Evolutionary conservation across 2,329 filamentous ascomycete genomes (phyloP).

Genomic region (Trichoderma brevicompactum): DNA sequence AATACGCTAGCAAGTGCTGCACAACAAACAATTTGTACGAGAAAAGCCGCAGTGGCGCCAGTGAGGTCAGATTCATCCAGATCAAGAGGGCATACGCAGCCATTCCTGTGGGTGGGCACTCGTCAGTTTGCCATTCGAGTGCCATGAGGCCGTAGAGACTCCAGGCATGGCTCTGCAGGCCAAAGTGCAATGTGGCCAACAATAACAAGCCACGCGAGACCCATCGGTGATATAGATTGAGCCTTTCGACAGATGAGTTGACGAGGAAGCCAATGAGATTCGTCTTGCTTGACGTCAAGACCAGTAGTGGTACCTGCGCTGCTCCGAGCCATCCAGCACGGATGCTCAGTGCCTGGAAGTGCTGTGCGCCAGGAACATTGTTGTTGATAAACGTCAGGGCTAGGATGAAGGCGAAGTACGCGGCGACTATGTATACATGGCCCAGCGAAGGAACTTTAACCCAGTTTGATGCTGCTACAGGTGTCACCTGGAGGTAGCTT

Average conservation of each 20-base stretch:
- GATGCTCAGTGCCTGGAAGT: constrained; percentile 15
- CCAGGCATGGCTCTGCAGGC: constrained; percentile 12
- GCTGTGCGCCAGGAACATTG: neutral
- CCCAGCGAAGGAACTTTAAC: neutral
- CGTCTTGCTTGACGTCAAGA: constrained; percentile 10
- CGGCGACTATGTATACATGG: neutral
- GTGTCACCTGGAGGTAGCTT: constrained; percentile 2
- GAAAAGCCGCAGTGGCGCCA: constrained; percentile 11
- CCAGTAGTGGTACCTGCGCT: constrained; percentile 9
- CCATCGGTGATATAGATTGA: constrained; percentile 18
- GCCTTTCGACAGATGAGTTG: constrained; percentile 15
- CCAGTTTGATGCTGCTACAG: neutral
- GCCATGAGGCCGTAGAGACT: constrained; percentile 14
- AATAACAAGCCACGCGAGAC: neutral
- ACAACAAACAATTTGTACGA: constrained; percentile 12
- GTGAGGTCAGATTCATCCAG: constrained; percentile 16
- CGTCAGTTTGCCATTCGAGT: constrained; percentile 9
- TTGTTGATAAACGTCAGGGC: constrained; percentile 7
- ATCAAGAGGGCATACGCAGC: constrained; percentile 10
- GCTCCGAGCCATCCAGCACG: constrained; percentile 16
- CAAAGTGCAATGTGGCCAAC: constrained; percentile 9
- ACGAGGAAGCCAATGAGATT: constrained; percentile 1
- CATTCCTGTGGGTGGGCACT: constrained; percentile 9
- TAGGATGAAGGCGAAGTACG: constrained; percentile 10
- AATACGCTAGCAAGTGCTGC: constrained; percentile 16